Conservation (phyloP, 176 grass and related monocot genomes). For the Lolium perenne region DNA sequence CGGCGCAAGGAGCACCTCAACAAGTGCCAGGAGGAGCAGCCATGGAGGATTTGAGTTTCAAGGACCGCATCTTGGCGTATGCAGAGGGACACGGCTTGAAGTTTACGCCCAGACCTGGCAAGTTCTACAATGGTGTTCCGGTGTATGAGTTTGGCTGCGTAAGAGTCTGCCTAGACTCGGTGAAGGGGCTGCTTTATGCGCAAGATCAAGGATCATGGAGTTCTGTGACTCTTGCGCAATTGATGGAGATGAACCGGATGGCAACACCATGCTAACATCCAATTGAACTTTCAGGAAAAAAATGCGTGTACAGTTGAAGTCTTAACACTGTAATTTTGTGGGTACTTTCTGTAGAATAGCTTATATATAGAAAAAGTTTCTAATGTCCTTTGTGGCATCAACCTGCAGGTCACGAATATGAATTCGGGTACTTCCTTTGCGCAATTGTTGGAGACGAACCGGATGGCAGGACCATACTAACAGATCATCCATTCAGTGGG, state of each 20-base stretch:
- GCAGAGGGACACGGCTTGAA: constrained; percentile 71
- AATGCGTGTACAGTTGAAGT: constrained; percentile 6
- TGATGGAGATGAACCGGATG: constrained; percentile 72
- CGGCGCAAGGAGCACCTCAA: constrained; percentile 52
- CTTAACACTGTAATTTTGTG: constrained; percentile 11
- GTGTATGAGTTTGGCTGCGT: constrained; percentile 84
- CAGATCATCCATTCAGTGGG: not conserved
- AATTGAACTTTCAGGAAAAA: not conserved
- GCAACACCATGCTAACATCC: constrained; percentile 20
- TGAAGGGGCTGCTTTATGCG: constrained; percentile 73
- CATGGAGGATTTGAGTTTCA: constrained; percentile 76
- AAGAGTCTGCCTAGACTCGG: constrained; percentile 75
- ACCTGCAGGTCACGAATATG: not conserved
- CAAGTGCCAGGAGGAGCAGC: constrained; percentile 1
- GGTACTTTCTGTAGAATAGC: constrained; percentile 20
- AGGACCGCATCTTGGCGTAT: constrained; percentile 78
- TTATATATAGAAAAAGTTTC: not conserved
- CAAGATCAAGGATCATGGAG: constrained; percentile 74
- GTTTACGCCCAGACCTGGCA: constrained; percentile 82
- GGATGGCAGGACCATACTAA: constrained; percentile 25
- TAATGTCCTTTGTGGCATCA: constrained; percentile 18
- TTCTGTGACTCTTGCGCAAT: constrained; percentile 65
- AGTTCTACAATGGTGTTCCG: constrained; percentile 68
- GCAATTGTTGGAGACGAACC: constrained; percentile 72
- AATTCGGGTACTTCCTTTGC: not conserved